A percentile compares a stretch with the other conserved stretches of the same genome.
Conservation (phyloP, 768 basidiomycete genomes). For the Leccinum aurantiacum region DNA sequence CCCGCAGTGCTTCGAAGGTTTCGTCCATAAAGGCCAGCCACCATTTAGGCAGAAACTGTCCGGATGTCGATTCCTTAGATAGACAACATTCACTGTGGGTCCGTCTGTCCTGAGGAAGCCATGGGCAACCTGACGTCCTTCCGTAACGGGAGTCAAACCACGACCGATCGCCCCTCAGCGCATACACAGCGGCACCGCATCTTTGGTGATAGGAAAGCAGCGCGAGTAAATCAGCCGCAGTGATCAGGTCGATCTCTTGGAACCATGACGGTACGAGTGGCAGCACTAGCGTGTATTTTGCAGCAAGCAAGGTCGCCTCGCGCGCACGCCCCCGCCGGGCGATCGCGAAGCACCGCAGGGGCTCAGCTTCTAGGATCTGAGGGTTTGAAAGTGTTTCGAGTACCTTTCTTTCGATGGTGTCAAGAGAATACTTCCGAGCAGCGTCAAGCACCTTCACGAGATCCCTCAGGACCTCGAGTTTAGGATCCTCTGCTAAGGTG, state of each 20-base stretch:
- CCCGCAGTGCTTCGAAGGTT: slow-evolving; percentile 10
- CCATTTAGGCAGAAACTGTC: slow-evolving; percentile 8
- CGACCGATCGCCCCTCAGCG: neutral
- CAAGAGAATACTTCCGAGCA: slow-evolving; percentile 18
- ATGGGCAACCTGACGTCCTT: neutral
- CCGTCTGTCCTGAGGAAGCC: neutral
- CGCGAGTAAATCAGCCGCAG: slow-evolving; percentile 25
- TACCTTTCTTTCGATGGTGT: slow-evolving; percentile 16
- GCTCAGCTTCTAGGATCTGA: slow-evolving; percentile 15
- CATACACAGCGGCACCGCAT: slow-evolving; percentile 14
- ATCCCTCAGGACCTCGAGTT: slow-evolving; percentile 12
- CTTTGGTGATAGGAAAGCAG: slow-evolving; percentile 23
- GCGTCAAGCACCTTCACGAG: slow-evolving; percentile 12
- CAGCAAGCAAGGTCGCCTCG: slow-evolving; percentile 28
- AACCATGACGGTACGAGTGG: slow-evolving; percentile 24
- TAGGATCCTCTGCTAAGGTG: slow-evolving; percentile 22
- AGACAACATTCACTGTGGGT: neutral
- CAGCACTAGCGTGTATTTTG: slow-evolving; percentile 27
- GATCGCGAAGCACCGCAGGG: slow-evolving; percentile 34
- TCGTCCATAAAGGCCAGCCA: slow-evolving; percentile 24
- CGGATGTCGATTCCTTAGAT: neutral
- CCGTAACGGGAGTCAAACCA: slow-evolving; percentile 20
- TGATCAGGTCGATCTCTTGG: slow-evolving; percentile 29
- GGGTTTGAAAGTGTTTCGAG: slow-evolving; percentile 23
- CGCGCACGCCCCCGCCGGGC: slow-evolving; percentile 26